Evolutionary conservation across 768 basidiomycete species (phyloP).

Genomic region (Tricholoma saponaceum): DNA sequence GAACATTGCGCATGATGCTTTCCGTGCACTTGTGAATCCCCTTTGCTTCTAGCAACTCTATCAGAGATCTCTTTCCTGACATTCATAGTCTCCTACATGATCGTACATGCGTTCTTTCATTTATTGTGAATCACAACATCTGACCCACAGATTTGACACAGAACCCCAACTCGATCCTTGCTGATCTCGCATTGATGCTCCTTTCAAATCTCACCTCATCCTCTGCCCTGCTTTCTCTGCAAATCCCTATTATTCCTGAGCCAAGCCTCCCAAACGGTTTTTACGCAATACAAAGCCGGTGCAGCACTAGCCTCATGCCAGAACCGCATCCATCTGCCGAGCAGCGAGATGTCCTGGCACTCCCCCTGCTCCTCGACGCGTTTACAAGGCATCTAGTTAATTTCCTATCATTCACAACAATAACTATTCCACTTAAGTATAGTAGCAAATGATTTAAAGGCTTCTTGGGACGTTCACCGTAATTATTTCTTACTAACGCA

Average conservation of each 20-base stretch:
- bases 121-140: neutral
- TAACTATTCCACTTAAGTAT: no score
- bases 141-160: slow-evolving; percentile 36
- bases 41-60: slow-evolving; percentile 59
- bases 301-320: slow-evolving; percentile 74
- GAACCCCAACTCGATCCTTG: slow-evolving; percentile 89
- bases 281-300: slow-evolving; percentile 75
- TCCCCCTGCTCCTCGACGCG: slow-evolving; percentile 86
- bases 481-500: no score
- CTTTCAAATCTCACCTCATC: slow-evolving; percentile 90
- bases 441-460: no score
- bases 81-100: slow-evolving; percentile 86
- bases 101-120: slow-evolving; percentile 48
- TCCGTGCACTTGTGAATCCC: slow-evolving; percentile 90
- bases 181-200: slow-evolving; percentile 95
- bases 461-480: no score
- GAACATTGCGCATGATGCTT: slow-evolving; percentile 92
- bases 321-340: slow-evolving; percentile 63
- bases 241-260: slow-evolving; percentile 58
- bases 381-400: no score
- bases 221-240: slow-evolving; percentile 55
- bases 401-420: no score
- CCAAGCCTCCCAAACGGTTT: slow-evolving; percentile 46
- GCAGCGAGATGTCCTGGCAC: slow-evolving; percentile 50
- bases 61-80: slow-evolving; percentile 69